Conservation (phyloP, 176 grass and related monocot species). For the Musa itinerans region DNA sequence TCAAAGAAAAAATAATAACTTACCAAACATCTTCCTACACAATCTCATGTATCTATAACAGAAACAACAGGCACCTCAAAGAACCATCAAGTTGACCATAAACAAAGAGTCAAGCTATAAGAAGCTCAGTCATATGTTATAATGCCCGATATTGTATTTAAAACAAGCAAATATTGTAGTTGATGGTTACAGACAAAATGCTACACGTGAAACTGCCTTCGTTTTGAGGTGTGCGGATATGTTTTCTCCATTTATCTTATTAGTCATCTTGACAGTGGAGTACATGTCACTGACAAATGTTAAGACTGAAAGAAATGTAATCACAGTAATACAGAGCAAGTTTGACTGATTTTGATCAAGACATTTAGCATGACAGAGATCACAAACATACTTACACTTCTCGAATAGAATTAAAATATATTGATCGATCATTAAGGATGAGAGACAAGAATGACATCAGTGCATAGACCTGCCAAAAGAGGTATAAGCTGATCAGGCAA, state of each 20-base stretch:
- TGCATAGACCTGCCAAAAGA: constrained; percentile 66
- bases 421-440: constrained; percentile 47
- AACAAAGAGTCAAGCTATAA: too few relatives aligned
- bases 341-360: neutral
- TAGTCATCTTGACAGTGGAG: too few relatives aligned
- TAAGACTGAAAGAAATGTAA: neutral
- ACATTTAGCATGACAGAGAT: neutral
- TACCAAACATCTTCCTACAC: neutral
- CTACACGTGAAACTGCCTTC: too few relatives aligned
- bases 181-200: too few relatives aligned
- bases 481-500: neutral
- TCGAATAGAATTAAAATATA: constrained; percentile 90
- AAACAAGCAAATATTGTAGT: too few relatives aligned
- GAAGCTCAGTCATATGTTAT: neutral
- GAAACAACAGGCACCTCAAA: too few relatives aligned
- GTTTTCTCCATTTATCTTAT: neutral
- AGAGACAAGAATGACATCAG: constrained; percentile 95
- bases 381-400: constrained; percentile 65
- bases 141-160: neutral
- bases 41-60: neutral
- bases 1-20: neutral
- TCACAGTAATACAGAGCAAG: neutral
- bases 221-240: too few relatives aligned
- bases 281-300: too few relatives aligned
- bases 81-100: too few relatives aligned